Evolutionary conservation across 2,329 filamentous ascomycete species (phyloP).

Genomic region (Alternaria atra): DNA sequence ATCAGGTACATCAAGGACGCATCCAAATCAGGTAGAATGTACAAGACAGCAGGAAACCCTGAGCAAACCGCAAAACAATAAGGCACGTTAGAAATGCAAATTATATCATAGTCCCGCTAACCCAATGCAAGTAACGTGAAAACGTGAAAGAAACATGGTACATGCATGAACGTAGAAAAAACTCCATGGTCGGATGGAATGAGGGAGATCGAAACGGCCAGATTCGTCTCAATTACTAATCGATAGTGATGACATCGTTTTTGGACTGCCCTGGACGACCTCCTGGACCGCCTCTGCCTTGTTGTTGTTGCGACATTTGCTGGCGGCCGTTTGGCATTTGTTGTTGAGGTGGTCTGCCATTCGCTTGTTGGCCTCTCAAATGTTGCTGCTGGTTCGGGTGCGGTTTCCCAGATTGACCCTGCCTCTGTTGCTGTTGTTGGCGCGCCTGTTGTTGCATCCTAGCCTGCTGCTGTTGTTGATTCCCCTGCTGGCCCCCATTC

Average conservation of each 20-base stretch:
- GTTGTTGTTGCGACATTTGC: conserved; percentile 15
- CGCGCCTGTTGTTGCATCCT: conserved; percentile 17
- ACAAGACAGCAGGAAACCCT: neutral
- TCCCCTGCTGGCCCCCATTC: conserved; percentile 13
- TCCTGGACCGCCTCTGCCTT: conserved; percentile 12
- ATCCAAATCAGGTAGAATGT: neutral
- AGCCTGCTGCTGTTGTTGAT: conserved; percentile 12
- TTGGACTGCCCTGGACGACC: conserved; percentile 16
- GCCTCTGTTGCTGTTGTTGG: conserved; percentile 18
- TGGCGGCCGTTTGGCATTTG: conserved; percentile 14
- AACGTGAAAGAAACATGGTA: neutral
- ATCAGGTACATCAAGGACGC: neutral
- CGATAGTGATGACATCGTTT: conserved; percentile 37
- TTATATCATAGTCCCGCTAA: conserved; percentile 2
- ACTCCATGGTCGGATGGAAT: neutral
- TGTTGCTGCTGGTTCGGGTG: conserved; percentile 23
- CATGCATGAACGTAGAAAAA: neutral
- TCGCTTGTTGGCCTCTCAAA: conserved; percentile 19
- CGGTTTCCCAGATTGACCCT: conserved; percentile 9
- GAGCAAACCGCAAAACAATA: neutral
- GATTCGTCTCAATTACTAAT: conserved; percentile 14
- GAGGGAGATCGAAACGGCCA: neutral
- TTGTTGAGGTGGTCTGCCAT: conserved; percentile 10
- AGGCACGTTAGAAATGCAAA: neutral
- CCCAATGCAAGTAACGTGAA: neutral